Conservation (phyloP, 495 filamentous ascomycete species). For the Aspergillus biplanus region DNA sequence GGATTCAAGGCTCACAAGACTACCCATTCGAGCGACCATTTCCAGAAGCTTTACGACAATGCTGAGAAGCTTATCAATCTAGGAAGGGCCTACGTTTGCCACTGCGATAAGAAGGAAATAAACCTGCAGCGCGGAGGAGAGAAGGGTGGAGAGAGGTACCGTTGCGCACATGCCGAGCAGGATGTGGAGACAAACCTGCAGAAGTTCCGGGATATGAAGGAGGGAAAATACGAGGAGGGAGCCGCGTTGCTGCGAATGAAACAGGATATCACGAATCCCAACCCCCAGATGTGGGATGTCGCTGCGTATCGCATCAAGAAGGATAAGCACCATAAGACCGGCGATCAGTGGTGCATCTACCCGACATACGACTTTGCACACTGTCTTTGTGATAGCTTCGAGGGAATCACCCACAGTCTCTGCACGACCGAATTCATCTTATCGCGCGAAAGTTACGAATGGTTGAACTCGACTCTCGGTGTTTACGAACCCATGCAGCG, state of each 20-base stretch:
- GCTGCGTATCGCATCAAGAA: conserved; percentile 79
- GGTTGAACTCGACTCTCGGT: conserved; percentile 75
- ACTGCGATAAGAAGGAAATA: conserved; percentile 71
- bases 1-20: conserved; percentile 74
- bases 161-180: conserved; percentile 19
- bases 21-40: conserved; percentile 84
- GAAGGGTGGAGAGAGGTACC: conserved; percentile 55
- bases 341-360: conserved; percentile 78
- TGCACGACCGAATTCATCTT: conserved; percentile 87
- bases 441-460: conserved; percentile 81
- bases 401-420: conserved; percentile 84
- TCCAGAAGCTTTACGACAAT: conserved; percentile 82
- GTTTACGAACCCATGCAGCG: conserved; percentile 87
- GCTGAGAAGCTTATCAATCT: conserved; percentile 81
- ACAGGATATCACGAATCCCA: conserved; percentile 58
- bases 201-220: conserved; percentile 88
- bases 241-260: conserved; percentile 94
- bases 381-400: conserved; percentile 80
- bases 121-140: conserved; percentile 83
- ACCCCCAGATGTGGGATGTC: conserved; percentile 72
- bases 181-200: conserved; percentile 69
- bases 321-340: conserved; percentile 72
- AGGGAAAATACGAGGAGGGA: conserved; percentile 86
- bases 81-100: conserved; percentile 79
- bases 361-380: conserved; percentile 93